phyloP scores from a whole-genome alignment of 192 early-diverging fungal genomes.

The Rhizophagus sp. region DNA sequence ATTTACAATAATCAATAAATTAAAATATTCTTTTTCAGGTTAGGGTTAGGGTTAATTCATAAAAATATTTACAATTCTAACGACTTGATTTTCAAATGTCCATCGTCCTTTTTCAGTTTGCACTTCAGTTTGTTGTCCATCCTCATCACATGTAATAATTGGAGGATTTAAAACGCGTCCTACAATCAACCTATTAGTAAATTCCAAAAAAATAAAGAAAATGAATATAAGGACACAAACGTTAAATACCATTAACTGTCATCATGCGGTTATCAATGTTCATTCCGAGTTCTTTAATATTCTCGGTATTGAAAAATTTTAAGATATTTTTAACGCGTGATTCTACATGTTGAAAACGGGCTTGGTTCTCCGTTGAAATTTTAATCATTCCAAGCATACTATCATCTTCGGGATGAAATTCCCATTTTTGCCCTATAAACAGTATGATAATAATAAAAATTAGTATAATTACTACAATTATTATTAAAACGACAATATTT shows the following conservation, averaged over 20 bases:
- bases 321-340: background rate
- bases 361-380: background rate
- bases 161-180: background rate
- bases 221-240: background rate
- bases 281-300: background rate
- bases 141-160: background rate
- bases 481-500: background rate
- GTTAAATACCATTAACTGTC: background rate
- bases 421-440: background rate
- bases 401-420: background rate
- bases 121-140: background rate
- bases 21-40: too few relatives aligned
- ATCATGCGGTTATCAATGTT: background rate
- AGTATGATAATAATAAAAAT: too few relatives aligned
- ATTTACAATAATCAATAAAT: too few relatives aligned
- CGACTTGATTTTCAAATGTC: background rate
- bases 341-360: background rate
- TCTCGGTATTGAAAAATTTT: background rate
- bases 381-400: background rate
- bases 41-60: too few relatives aligned
- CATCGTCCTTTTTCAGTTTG: background rate
- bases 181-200: background rate
- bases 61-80: background rate
- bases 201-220: background rate
- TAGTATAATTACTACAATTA: too few relatives aligned